Evolutionary conservation across 2,329 filamentous ascomycete species (phyloP).

Genomic region (Epicoccum sorghinum): DNA sequence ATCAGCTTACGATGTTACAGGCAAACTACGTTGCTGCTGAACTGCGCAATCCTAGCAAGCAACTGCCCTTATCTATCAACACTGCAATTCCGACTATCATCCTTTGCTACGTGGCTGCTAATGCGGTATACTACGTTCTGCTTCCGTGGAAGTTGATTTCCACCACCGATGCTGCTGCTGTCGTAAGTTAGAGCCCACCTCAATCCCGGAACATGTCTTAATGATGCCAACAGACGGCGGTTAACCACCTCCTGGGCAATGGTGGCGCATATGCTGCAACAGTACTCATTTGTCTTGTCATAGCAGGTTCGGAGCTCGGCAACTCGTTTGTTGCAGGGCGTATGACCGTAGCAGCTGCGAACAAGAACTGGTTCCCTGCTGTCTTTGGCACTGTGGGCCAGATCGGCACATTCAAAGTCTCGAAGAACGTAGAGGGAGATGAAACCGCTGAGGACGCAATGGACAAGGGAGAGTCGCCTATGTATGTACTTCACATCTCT

Average conservation of each 20-base stretch:
- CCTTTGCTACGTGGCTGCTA: conserved; percentile 64
- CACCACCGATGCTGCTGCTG: conserved; percentile 67
- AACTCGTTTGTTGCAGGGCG: conserved; percentile 69
- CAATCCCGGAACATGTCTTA: neutral
- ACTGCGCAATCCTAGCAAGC: conserved; percentile 40
- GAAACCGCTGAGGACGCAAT: conserved; percentile 30
- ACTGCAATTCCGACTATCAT: conserved; percentile 67
- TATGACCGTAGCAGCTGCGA: conserved; percentile 65
- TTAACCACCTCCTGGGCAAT: conserved; percentile 60
- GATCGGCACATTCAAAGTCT: conserved; percentile 36
- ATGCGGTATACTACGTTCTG: conserved; percentile 67
- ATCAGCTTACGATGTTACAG: conserved; percentile 17
- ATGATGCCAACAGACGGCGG: conserved; percentile 31
- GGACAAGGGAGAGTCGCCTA: conserved; percentile 45
- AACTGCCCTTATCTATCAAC: conserved; percentile 66
- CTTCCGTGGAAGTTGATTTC: conserved; percentile 66
- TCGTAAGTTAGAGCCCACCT: conserved; percentile 52
- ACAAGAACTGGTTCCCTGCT: conserved; percentile 42
- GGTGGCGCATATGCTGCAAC: conserved; percentile 58
- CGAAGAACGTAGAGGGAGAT: conserved; percentile 6
- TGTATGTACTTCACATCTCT: conserved; percentile 20
- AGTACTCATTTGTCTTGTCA: conserved; percentile 64
- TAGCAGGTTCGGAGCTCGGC: conserved; percentile 65
- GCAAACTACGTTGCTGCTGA: conserved; percentile 49
- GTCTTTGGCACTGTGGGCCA: conserved; percentile 38